phyloP scores from a whole-genome alignment of 192 early-diverging fungal species.

The Coemansia sp. region DNA sequence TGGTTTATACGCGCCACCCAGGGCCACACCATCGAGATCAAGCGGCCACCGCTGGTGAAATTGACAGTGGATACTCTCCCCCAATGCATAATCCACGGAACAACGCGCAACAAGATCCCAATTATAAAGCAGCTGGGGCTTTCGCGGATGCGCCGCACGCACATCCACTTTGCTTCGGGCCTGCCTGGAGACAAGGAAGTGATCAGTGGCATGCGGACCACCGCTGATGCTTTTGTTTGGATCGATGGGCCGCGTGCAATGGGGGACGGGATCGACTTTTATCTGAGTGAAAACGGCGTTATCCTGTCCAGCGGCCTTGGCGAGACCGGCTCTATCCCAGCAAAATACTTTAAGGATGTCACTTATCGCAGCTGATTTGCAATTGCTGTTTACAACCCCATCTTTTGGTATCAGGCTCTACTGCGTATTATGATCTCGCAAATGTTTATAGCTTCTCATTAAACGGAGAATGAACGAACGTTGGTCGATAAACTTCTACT shows the following conservation, averaged over 20 bases:
- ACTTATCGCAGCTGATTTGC: conserved; percentile 12
- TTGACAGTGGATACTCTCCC: conserved; percentile 33
- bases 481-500: conserved; percentile 1
- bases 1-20: conserved; percentile 86
- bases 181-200: conserved; percentile 67
- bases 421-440: background rate
- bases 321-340: conserved; percentile 61
- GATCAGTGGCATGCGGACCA: conserved; percentile 75
- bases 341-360: conserved; percentile 72
- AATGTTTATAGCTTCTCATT: background rate
- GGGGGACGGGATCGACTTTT: conserved; percentile 77
- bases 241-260: conserved; percentile 75
- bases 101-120: conserved; percentile 23
- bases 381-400: background rate
- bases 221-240: conserved; percentile 76
- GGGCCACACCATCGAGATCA: conserved; percentile 71
- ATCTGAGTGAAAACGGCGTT: conserved; percentile 77
- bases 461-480: background rate
- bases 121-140: conserved; percentile 63
- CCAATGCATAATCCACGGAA: conserved; percentile 35
- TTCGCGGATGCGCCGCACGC: conserved; percentile 77
- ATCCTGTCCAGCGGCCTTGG: conserved; percentile 72
- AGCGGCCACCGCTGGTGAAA: conserved; percentile 34
- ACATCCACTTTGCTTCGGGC: conserved; percentile 88
- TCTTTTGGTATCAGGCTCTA: background rate